Evolutionary conservation across 257 asterid species (phyloP), one percentile per base, ranked within the genome.

Genomic region (Fraxinus excelsior): DNA sequence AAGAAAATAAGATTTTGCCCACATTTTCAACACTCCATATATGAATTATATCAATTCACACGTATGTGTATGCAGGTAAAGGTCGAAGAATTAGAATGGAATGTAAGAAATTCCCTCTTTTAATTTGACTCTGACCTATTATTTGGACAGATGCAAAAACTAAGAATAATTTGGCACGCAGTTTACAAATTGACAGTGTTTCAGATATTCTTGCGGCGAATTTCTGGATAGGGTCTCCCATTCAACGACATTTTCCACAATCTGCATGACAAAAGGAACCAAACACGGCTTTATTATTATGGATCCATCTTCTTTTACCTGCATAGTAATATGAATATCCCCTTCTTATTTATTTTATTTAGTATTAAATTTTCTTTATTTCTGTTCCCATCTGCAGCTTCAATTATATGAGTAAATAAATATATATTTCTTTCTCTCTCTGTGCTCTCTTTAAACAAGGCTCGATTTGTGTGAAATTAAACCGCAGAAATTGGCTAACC

Each of bases 241-340:
- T 90, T 89, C 92, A 87, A 92, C 93, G 89, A 89, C 96, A 90
- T 78, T 86, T 85, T 82, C 88, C 90, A 78, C 78, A 44, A 62
- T 74, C 16, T 51, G 73, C 69, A 73, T 72, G 44, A 53, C 49
- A 25, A 75, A 42, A 70, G 21, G 58, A 75, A 79, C 83, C 51
- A 71, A 32, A 74, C 78, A 72, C 75, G 11, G 32, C 40, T 67
- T 44, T 67, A 69, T 26, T 42, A 42, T 2, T 42, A 12, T 10
- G 49, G 49, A 42, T 11, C 14, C 42, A 13, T 70, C 73, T 69
- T 51, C 51, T 42, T 58, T 58, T 35, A 35, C 49, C 11, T 42
- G 49, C 49, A 42, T 42, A 42, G 49, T 11, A 42, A 42, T 7
- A 5, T 40, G 14, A 40, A 40, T 40, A 40, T 40, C 46, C 16